A percentile compares a stretch with the other conserved stretches of the same genome.
Evolutionary conservation across 768 basidiomycete species (phyloP).

Genomic region (Pleurotus cornucopiae): DNA sequence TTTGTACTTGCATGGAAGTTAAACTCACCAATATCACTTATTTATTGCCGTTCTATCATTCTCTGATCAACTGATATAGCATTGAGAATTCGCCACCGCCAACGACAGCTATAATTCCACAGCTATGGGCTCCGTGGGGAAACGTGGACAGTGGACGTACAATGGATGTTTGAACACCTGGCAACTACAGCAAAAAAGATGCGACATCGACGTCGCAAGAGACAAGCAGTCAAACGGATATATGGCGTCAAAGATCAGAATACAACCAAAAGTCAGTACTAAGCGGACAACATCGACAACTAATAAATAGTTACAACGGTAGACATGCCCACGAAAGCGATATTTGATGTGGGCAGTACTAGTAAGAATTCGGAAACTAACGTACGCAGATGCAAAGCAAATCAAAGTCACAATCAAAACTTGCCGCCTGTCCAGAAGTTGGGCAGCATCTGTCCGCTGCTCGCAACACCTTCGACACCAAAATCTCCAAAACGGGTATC

Average conservation of each 20-base stretch:
- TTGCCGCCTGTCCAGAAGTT: conserved; percentile 56
- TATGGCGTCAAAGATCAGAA: no score
- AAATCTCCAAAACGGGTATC: conserved; percentile 87
- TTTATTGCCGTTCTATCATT: background rate
- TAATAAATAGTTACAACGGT: background rate
- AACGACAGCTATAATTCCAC: no score
- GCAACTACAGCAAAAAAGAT: no score
- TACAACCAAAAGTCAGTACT: background rate
- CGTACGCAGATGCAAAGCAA: no score
- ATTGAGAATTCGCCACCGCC: no score
- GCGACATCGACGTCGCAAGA: no score
- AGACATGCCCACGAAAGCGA: no score
- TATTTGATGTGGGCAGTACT: conserved; percentile 6
- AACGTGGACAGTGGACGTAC: no score
- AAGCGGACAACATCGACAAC: conserved; percentile 8
- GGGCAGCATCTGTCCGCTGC: conserved; percentile 29
- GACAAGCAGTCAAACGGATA: no score
- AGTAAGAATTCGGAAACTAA: conserved; percentile 8
- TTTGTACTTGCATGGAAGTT: conserved; percentile 1
- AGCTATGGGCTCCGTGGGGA: no score
- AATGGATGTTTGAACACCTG: no score
- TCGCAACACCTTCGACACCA: conserved; percentile 74
- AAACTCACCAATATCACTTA: background rate
- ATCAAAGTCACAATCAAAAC: conserved; percentile 24
- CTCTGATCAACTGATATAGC: no score